Base-by-base conservation (phyloP, 2,329 filamentous ascomycete genomes). In the Arthrobotrys conoides region DNA sequence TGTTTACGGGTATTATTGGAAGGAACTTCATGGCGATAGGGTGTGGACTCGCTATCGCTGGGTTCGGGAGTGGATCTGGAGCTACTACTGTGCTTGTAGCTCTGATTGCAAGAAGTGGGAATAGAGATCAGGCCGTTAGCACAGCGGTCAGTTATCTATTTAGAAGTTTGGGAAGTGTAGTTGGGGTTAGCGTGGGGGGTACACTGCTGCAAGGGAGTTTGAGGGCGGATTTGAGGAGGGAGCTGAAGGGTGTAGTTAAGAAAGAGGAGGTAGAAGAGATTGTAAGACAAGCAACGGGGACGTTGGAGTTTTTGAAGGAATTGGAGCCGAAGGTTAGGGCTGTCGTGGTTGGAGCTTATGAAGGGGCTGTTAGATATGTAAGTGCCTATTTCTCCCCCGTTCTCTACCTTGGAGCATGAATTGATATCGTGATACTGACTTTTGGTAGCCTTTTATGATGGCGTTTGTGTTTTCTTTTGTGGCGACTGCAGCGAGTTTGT, bases 111-210 rank as follows among this genome's bases (percentile, higher is more conserved):
- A 93, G 93, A 82, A 88, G 91, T 0, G 85, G 88, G 0, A 86
- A 87, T 2, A 87, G 89, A 51, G 92, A 94, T 80, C 90, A 92
- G 79, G 92, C 93, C 1, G 88, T 94, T 0, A 91, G 90, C 3
- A 92, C 92, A 16, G 92, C 93, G 6, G 93, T 91, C 83, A 92
- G 90, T 20, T 95, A 95, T 84, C 88, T 95, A 24, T 95, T 95
- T 86, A 90, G 92, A 46, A 91, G 91, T 0, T 86, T 94, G 0
- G 93, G 89, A 10, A 88, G 87, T 16, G 89, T 90, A 9, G 87
- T 90, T 46, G 89, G 92, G 10, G 87, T 94, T 70, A 91, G 91
- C n/a, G 85, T 93, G 72, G 88, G 89, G 64, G 90, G 91, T 0
- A 92, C 91, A 0, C 87, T 93, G 6, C 88, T 93, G 55, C 93